Conservation (phyloP, 2,329 filamentous ascomycete species). For the Monosporascus sp. region DNA sequence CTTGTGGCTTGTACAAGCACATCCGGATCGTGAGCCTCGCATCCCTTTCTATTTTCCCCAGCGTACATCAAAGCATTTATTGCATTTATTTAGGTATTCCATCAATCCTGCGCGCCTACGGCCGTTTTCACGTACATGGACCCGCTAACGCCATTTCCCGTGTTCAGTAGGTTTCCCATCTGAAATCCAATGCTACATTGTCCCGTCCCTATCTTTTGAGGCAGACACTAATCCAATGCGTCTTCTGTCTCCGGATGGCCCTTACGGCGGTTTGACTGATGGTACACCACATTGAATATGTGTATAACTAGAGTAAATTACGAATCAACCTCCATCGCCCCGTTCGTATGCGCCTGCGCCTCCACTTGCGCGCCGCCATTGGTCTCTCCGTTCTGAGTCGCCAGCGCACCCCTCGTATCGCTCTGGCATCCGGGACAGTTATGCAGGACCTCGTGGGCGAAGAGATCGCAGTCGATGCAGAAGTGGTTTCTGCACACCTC, state of each 20-base stretch:
- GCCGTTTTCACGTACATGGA: not conserved
- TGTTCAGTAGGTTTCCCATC: too few relatives aligned
- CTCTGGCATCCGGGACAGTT: slow-evolving; percentile 89
- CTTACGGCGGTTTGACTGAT: too few relatives aligned
- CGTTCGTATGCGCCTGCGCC: slow-evolving; percentile 19
- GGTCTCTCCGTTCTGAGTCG: slow-evolving; percentile 2
- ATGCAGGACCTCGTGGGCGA: slow-evolving; percentile 88
- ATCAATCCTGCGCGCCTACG: too few relatives aligned
- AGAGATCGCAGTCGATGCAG: slow-evolving; percentile 96
- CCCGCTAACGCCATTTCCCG: slow-evolving; percentile 1
- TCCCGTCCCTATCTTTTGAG: too few relatives aligned
- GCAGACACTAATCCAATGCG: too few relatives aligned
- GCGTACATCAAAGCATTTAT: too few relatives aligned
- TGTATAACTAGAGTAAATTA: slow-evolving; percentile 8
- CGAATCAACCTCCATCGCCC: slow-evolving; percentile 41
- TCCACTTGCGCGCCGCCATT: slow-evolving; percentile 12
- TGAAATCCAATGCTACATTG: too few relatives aligned
- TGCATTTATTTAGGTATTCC: too few relatives aligned
- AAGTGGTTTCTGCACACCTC: slow-evolving; percentile 85
- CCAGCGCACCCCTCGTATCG: slow-evolving; percentile 29
- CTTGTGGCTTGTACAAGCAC: too few relatives aligned
- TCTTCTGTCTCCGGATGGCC: too few relatives aligned
- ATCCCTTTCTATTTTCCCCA: too few relatives aligned
- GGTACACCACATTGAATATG: not conserved
- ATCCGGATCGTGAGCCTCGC: too few relatives aligned